Base-by-base conservation (phyloP, 2,329 filamentous ascomycete genomes). In the Madurella mycetomatis region DNA sequence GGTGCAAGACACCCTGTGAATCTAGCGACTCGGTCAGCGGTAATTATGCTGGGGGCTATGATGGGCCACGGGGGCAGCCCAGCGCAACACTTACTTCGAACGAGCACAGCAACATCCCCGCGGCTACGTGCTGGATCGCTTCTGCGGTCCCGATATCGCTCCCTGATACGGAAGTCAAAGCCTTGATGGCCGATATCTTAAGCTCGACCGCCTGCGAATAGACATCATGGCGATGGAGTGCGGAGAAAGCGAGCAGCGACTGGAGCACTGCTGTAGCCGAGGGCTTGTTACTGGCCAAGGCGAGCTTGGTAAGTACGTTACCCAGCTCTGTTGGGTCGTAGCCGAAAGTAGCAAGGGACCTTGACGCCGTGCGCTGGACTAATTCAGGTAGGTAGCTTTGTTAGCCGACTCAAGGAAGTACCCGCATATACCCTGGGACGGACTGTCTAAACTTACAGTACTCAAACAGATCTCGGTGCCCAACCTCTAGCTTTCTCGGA, bases 71-170 rank as follows among this genome's bases (percentile, higher is more conserved):
- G 11, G 4, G 34, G 13, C 34, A 37, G 9, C 34, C 34, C 11
- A n/a, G 9, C 2, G 45, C 9, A 8, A 31, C 2, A 42, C 51
- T 8, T 9, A 53, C 54, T 49, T 66, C 64, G 25, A 64, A 61
- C 3, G 64, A 65, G 50, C 53, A 66, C 12, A 67, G 40, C 9
- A 67, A 40, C 61, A 67, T 66, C 1, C 58, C 59, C 2, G 65
- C 52, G 12, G 61, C 65, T 30, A 64, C 51, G 49, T 67, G 65
- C 34, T 63, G 63, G 4, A 62, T 49, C 2, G 61, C 56, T 46
- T 65, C 64, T 13, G 49, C 52, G 4, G 49, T 41, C 39, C 34
- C 47, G 18, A 61, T 52, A 37, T 9, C 15, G 5, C n/a, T 42
- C 11, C 19, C 32, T 16, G 57, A 54, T 19, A 49, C 54, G 16